Evolutionary conservation across 352 stramenopile species (phyloP).

Genomic region (Pythium phragmitis): DNA sequence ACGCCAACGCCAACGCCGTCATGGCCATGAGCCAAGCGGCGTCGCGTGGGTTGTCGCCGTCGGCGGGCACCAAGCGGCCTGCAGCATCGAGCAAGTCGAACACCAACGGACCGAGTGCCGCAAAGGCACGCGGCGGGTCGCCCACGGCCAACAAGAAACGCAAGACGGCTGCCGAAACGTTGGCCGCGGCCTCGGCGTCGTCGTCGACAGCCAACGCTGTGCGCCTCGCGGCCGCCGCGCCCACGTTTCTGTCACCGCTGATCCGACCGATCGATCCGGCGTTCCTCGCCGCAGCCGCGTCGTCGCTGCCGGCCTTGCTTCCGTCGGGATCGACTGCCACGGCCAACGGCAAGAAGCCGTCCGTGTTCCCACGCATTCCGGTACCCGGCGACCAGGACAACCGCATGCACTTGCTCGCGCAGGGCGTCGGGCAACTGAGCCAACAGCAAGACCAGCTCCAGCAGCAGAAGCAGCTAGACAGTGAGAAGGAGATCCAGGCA

Average conservation of each 20-base stretch:
- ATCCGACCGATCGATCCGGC: constrained; percentile 31
- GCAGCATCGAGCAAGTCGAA: constrained; percentile 7
- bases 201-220: not conserved
- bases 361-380: constrained; percentile 42
- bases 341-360: constrained; percentile 21
- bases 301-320: constrained; percentile 50
- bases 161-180: constrained; percentile 15
- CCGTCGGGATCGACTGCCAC: constrained; percentile 27
- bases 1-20: constrained; percentile 17
- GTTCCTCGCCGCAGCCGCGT: constrained; percentile 12
- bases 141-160: constrained; percentile 26
- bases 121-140: not conserved
- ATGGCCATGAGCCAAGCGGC: constrained; percentile 3
- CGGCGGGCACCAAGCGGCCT: constrained; percentile 11
- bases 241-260: constrained; percentile 38
- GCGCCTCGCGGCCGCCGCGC: constrained; percentile 5
- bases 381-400: constrained; percentile 30
- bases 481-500: constrained; percentile 63
- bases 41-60: not conserved
- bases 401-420: constrained; percentile 67
- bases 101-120: not conserved
- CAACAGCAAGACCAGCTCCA: constrained; percentile 43
- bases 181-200: not conserved
- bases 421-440: constrained; percentile 59
- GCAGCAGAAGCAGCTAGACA: constrained; percentile 33